Conservation (phyloP, 31 red algal species). For the Endocladia muricata region DNA sequence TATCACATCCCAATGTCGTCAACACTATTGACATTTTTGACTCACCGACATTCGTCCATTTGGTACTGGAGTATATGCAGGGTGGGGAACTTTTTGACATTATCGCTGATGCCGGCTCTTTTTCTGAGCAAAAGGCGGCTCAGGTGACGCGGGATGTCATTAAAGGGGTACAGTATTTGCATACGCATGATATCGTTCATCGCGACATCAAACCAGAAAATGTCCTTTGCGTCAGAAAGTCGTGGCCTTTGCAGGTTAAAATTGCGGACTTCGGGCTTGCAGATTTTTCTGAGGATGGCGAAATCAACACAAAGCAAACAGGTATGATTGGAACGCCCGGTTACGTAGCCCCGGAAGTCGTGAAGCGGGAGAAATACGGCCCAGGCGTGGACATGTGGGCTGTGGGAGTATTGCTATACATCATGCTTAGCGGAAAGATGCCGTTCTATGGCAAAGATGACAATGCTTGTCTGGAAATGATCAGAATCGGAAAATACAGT, state of each 20-base stretch:
- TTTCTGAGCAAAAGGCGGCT: constrained; percentile 77
- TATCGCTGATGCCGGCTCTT: constrained; percentile 82
- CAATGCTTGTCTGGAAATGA: constrained; percentile 63
- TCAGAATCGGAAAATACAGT: constrained; percentile 43
- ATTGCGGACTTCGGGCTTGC: constrained; percentile 98
- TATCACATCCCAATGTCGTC: constrained; percentile 89
- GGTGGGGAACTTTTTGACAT: constrained; percentile 97
- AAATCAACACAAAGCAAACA: constrained; percentile 32
- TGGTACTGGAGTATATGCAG: constrained; percentile 91
- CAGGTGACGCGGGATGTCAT: constrained; percentile 90
- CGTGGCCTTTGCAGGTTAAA: constrained; percentile 78
- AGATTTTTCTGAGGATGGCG: constrained; percentile 67
- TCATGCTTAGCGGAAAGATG: constrained; percentile 91
- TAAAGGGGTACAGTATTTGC: constrained; percentile 90
- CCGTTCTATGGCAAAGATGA: constrained; percentile 94
- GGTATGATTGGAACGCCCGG: constrained; percentile 88
- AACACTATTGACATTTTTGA: constrained; percentile 96
- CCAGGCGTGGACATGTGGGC: constrained; percentile 92
- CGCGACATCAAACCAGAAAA: constrained; percentile 99
- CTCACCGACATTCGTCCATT: constrained; percentile 64
- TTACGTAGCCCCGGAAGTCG: constrained; percentile 93
- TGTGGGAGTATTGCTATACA: constrained; percentile 90
- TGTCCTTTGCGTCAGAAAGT: constrained; percentile 61
- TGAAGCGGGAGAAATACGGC: constrained; percentile 69
- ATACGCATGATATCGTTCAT: constrained; percentile 90